Conservation (phyloP, 164 flowering plant genomes). For the Vitis rotundifolia region DNA sequence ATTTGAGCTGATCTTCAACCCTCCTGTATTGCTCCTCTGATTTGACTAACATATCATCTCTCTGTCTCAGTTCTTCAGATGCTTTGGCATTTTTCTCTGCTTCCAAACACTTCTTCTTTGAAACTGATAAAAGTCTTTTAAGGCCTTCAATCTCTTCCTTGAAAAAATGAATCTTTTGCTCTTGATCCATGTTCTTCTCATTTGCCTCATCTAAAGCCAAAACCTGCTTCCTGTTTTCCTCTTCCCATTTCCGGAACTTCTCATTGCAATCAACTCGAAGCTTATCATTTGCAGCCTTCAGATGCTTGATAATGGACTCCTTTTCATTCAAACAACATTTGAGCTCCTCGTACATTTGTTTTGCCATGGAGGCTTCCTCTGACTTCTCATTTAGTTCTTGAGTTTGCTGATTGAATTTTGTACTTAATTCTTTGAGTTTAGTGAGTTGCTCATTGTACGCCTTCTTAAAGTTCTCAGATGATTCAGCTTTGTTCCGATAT, state of each 20-base stretch:
- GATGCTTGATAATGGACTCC: slow-evolving; percentile 20
- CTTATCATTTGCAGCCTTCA: slow-evolving; percentile 33
- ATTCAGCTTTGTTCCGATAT: slow-evolving; percentile 35
- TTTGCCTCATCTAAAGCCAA: slow-evolving; percentile 37
- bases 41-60: slow-evolving; percentile 23
- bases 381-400: slow-evolving; percentile 23
- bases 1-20: slow-evolving; percentile 35
- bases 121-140: slow-evolving; percentile 24
- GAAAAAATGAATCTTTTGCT: slow-evolving; percentile 21
- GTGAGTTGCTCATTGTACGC: slow-evolving; percentile 39
- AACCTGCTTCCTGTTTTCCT: slow-evolving; percentile 22
- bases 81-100: slow-evolving; percentile 29
- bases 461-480: slow-evolving; percentile 50
- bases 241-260: slow-evolving; percentile 25
- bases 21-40: slow-evolving; percentile 26
- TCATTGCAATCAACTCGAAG: slow-evolving; percentile 24
- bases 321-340: slow-evolving; percentile 28
- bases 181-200: slow-evolving; percentile 29
- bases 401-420: slow-evolving; percentile 39
- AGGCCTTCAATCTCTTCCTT: slow-evolving; percentile 42
- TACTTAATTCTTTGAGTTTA: slow-evolving; percentile 45
- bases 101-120: slow-evolving; percentile 34
- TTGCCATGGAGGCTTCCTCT: slow-evolving; percentile 15
- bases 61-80: slow-evolving; percentile 20
- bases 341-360: slow-evolving; percentile 20